A percentile compares a stretch with the other conserved stretches of the same genome.
Conservation (phyloP, 148 eudicot species). For the Silene uniflora region DNA sequence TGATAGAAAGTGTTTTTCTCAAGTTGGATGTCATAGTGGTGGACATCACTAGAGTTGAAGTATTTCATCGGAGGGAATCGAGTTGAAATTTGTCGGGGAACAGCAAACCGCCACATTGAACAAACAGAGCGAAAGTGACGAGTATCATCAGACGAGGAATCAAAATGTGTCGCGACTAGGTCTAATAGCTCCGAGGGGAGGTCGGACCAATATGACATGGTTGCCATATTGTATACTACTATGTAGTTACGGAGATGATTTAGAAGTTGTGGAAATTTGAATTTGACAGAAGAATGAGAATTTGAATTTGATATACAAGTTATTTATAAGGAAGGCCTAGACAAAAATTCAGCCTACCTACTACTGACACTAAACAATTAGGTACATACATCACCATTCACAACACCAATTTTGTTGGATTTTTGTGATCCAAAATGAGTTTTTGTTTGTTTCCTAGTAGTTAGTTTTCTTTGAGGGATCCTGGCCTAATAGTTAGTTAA, state of each 20-base stretch:
- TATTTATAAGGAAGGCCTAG: no score
- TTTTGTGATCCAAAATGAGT: no score
- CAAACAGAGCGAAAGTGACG: slow-evolving; percentile 30
- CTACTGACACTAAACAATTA: no score
- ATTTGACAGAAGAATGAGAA: no score
- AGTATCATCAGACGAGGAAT: slow-evolving; percentile 11
- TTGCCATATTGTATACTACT: not conserved
- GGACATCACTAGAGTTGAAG: not conserved
- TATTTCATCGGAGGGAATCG: slow-evolving; percentile 17
- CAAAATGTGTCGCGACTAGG: slow-evolving; percentile 14
- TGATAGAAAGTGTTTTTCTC: slow-evolving; percentile 20
- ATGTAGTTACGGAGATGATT: not conserved
- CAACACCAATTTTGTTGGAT: no score
- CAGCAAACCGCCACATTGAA: slow-evolving; percentile 23
- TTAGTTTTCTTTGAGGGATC: no score
- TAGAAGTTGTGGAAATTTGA: not conserved
- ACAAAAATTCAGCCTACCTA: no score
- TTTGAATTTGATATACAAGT: no score
- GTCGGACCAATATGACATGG: slow-evolving; percentile 27
- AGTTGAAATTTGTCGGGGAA: not conserved
- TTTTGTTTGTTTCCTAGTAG: no score
- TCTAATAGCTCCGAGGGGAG: slow-evolving; percentile 30
- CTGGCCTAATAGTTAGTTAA: no score
- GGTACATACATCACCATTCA: no score
- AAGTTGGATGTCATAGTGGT: not conserved